phyloP scores from a whole-genome alignment of 192 early-diverging fungal genomes.

The Rhizoclosmatium globosum region DNA sequence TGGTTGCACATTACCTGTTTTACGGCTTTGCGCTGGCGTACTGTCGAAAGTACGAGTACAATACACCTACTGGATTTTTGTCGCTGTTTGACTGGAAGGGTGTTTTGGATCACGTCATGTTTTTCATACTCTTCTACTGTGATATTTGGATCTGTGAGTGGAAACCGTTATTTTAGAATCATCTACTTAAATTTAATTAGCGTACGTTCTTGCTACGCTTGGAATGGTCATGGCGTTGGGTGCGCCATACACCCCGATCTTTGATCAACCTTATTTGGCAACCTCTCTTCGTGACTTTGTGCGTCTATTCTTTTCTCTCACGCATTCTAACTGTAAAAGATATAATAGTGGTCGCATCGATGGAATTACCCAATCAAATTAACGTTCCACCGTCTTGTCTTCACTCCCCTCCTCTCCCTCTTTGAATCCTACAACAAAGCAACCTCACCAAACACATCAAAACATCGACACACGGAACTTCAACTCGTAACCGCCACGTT shows the following conservation, averaged over 20 bases:
- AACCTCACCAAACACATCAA: neutral
- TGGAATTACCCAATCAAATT: slow-evolving; percentile 26
- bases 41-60: slow-evolving; percentile 12
- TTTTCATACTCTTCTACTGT: neutral
- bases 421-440: neutral
- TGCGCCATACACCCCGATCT: slow-evolving; percentile 11
- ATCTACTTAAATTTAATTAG: neutral
- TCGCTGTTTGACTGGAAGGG: neutral
- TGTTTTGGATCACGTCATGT: neutral
- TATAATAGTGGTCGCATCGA: neutral
- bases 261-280: slow-evolving; percentile 19
- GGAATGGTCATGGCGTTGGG: neutral
- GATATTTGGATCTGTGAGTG: neutral
- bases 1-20: neutral
- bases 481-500: neutral
- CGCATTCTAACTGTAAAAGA: neutral
- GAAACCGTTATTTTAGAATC: neutral
- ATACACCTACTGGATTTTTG: neutral
- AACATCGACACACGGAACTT: neutral
- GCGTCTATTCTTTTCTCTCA: neutral
- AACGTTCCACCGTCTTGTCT: slow-evolving; percentile 10
- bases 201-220: neutral
- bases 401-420: neutral
- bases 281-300: slow-evolving; percentile 25
- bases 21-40: slow-evolving; percentile 1